Evolutionary conservation across 2,329 filamentous ascomycete species (phyloP).

Genomic region (Clonostachys rosea): DNA sequence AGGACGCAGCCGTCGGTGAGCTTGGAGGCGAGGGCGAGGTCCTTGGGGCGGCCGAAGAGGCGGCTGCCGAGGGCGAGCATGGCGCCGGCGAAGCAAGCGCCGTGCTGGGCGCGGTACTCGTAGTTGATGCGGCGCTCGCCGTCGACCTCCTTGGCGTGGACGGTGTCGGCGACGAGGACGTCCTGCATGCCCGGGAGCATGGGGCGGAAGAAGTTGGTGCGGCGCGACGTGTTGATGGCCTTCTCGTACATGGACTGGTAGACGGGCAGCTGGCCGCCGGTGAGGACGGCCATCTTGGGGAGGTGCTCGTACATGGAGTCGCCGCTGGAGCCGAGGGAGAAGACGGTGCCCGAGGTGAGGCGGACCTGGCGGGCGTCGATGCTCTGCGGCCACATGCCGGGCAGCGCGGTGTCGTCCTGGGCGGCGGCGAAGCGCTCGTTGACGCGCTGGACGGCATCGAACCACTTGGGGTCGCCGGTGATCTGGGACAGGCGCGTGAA

Average conservation of each 20-base stretch:
- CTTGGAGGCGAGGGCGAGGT: conserved; percentile 58
- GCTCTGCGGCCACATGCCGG: conserved; percentile 72
- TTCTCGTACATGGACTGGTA: conserved; percentile 70
- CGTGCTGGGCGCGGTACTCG: conserved; percentile 48
- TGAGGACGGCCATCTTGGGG: conserved; percentile 63
- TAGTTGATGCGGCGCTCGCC: conserved; percentile 44
- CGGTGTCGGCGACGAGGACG: conserved; percentile 68
- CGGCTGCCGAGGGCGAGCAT: conserved; percentile 65
- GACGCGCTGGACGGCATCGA: conserved; percentile 83
- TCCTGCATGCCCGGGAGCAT: conserved; percentile 64
- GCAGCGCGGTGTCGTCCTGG: conserved; percentile 66
- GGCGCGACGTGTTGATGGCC: conserved; percentile 61
- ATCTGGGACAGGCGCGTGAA: conserved; percentile 87
- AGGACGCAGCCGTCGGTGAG: conserved; percentile 67
- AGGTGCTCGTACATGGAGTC: conserved; percentile 71
- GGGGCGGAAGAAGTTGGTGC: conserved; percentile 73
- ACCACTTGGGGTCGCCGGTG: conserved; percentile 77
- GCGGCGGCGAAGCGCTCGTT: conserved; percentile 73
- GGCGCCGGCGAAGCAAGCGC: conserved; percentile 66
- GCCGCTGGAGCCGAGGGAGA: conserved; percentile 59
- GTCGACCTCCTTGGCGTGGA: conserved; percentile 36
- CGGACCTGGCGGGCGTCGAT: conserved; percentile 53
- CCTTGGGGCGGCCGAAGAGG: conserved; percentile 52
- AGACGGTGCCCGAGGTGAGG: conserved; percentile 32
- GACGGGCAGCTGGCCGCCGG: conserved; percentile 69